Percentiles rank a stretch among this genome's conserved stretches.
These are phyloP conservation scores for Alternaria hordeiaustralica DNA, from an alignment of 2,329 filamentous ascomycete genomes.

Conservation along the genomic window DNA sequence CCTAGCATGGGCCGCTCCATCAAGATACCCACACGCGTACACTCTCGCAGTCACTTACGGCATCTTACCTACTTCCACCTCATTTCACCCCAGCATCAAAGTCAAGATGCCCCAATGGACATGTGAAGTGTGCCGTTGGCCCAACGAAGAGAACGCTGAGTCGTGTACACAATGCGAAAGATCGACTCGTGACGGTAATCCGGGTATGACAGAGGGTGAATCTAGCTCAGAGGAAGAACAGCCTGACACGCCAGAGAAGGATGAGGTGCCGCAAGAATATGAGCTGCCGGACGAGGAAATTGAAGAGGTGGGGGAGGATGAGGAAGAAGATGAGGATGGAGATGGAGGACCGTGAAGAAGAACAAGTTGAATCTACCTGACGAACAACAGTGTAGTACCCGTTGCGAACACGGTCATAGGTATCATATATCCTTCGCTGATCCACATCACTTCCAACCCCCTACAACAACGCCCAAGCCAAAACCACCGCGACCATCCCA, in stretches of 20 bases:
- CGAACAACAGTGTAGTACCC: neutral
- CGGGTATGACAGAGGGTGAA: neutral
- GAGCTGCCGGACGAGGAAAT: neutral
- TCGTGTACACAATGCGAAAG: neutral
- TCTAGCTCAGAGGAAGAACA: neutral
- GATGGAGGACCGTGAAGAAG: neutral
- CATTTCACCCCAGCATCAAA: neutral
- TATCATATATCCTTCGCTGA: neutral
- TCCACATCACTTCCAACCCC: too few relatives aligned
- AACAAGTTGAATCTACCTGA: rapidly evolving
- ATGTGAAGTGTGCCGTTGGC: neutral
- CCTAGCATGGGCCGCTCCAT: neutral
- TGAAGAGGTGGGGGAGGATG: neutral
- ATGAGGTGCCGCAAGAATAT: neutral
- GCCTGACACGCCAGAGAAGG: neutral
- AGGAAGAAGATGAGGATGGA: neutral
- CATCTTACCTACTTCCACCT: neutral
- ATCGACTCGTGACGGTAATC: neutral
- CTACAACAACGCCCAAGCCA: slow-evolving; percentile 26
- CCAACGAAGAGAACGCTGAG: neutral
- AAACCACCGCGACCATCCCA: slow-evolving; percentile 23
- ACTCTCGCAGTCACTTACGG: neutral
- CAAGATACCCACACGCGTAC: neutral
- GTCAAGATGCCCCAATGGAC: neutral
- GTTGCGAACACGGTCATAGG: neutral